Percentiles rank a stretch among this genome's conserved stretches.
phyloP scores from a whole-genome alignment of 768 basidiomycete species.

The Podaxis carcinomalis region DNA sequence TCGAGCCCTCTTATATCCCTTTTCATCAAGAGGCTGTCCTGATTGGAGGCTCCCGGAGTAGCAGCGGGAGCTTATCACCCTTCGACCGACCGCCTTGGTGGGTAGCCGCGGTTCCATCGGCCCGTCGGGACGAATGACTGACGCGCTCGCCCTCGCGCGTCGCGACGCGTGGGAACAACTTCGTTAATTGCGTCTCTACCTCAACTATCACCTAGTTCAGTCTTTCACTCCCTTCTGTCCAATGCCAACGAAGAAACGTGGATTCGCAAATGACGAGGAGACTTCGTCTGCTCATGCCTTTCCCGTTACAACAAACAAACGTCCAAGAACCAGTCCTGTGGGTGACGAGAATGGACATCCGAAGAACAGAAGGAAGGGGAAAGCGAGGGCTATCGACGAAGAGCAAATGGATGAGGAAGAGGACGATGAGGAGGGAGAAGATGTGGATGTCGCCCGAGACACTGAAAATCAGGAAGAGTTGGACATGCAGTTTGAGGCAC shows the following conservation, averaged over 20 bases:
- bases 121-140: neutral
- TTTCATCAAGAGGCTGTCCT: neutral
- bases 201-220: neutral
- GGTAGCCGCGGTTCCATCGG: neutral
- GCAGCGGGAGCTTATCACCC: neutral
- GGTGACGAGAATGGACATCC: neutral
- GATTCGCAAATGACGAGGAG: neutral
- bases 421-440: neutral
- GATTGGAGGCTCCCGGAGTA: neutral
- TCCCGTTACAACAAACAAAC: neutral
- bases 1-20: neutral
- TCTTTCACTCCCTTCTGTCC: neutral
- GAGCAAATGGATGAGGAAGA: constrained; percentile 2
- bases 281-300: neutral
- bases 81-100: neutral
- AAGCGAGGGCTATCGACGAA: neutral
- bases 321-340: neutral
- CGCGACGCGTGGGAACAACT: constrained; percentile 1
- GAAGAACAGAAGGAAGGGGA: neutral
- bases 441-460: neutral
- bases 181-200: neutral
- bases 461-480: constrained; percentile 1
- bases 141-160: neutral
- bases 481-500: constrained; percentile 9
- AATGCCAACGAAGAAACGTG: constrained; percentile 4